Conservation (phyloP, 495 filamentous ascomycete genomes). For the Xylaria longipes region DNA sequence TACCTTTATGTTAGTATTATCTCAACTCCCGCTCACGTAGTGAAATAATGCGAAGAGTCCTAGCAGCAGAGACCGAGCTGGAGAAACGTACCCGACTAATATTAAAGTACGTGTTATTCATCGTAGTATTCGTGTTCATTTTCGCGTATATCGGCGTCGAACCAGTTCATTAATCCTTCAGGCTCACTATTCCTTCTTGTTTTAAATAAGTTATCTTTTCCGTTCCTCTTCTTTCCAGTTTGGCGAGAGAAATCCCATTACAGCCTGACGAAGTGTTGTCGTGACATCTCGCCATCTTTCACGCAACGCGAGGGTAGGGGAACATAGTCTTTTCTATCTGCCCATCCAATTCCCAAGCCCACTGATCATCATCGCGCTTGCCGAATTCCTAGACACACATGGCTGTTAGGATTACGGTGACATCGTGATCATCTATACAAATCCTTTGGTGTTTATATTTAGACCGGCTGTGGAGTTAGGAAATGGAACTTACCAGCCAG, state of each 20-base stretch:
- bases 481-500: background rate
- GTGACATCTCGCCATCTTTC: background rate
- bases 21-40: no score
- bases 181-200: background rate
- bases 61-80: background rate
- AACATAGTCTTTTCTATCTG: background rate
- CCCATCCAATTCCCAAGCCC: background rate
- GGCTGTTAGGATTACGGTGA: slow-evolving; percentile 16
- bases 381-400: slow-evolving; percentile 13
- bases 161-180: background rate
- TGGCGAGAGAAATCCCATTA: background rate
- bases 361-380: slow-evolving; percentile 14
- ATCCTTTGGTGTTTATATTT: slow-evolving; percentile 25
- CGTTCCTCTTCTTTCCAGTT: background rate
- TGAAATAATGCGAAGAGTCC: background rate
- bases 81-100: slow-evolving; percentile 23
- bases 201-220: background rate
- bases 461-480: slow-evolving; percentile 10
- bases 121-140: background rate
- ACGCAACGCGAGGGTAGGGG: background rate
- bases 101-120: slow-evolving; percentile 21
- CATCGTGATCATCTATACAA: slow-evolving; percentile 23
- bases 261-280: background rate
- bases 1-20: slow-evolving; percentile 10
- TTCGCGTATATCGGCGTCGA: background rate